These are phyloP conservation scores for Dendrocalamus sinicus DNA, from an alignment of 176 grass and related monocot genomes.

Conservation along the genomic window DNA sequence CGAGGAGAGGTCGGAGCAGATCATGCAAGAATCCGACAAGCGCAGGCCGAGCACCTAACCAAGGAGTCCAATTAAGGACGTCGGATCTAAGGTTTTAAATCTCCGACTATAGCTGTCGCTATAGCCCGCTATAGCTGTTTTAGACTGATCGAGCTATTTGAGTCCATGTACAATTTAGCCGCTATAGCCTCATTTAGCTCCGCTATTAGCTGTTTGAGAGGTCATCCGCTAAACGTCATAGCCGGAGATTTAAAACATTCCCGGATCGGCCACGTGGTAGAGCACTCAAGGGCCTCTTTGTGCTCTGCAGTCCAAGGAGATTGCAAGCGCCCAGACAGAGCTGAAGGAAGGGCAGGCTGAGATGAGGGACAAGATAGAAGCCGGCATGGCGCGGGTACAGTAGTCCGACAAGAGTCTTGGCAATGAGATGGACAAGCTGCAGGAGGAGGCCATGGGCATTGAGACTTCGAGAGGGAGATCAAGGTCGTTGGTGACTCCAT, in stretches of 20 bases:
- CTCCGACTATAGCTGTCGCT: no score
- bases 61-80: slow-evolving; percentile 30
- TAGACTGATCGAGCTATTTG: no score
- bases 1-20: slow-evolving; percentile 49
- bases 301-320: slow-evolving; percentile 48
- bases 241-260: no score
- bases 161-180: no score
- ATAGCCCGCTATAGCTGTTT: no score
- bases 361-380: slow-evolving; percentile 52
- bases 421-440: slow-evolving; percentile 51
- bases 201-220: no score
- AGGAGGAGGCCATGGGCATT: slow-evolving; percentile 46
- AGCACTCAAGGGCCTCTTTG: slow-evolving; percentile 46
- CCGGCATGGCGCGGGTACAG: slow-evolving; percentile 53
- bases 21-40: slow-evolving; percentile 42
- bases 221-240: no score
- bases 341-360: slow-evolving; percentile 59
- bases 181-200: no score
- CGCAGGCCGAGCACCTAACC: slow-evolving; percentile 42
- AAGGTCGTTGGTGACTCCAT: slow-evolving; percentile 51
- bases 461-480: slow-evolving; percentile 48
- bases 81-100: no score
- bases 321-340: slow-evolving; percentile 49
- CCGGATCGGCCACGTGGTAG: slow-evolving; percentile 55
- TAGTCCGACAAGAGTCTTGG: slow-evolving; percentile 55